phyloP scores from a whole-genome alignment of 495 filamentous ascomycete species.

The Aspergillus olivimuriae region DNA sequence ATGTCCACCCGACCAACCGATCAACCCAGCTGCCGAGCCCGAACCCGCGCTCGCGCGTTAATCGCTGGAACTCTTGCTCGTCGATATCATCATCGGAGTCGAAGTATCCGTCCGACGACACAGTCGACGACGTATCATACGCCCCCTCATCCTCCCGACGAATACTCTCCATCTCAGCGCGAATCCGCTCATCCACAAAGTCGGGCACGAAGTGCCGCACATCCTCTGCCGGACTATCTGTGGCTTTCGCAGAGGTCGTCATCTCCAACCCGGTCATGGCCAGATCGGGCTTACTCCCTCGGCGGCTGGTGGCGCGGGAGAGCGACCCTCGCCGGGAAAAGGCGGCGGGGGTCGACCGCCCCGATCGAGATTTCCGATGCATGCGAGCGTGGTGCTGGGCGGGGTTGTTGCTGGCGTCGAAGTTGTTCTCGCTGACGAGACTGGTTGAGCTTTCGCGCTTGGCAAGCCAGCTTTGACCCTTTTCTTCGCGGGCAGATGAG shows the following conservation, averaged over 20 bases:
- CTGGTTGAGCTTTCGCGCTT: constrained; percentile 68
- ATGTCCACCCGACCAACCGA: constrained; percentile 63
- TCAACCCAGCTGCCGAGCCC: constrained; percentile 74
- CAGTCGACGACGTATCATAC: no score
- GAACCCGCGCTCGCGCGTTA: constrained; percentile 51
- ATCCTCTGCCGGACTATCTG: constrained; percentile 10
- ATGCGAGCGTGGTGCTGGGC: not conserved
- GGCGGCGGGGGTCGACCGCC: constrained; percentile 30
- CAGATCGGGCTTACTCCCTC: constrained; percentile 30
- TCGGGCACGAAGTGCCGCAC: constrained; percentile 26
- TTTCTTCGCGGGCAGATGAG: constrained; percentile 65
- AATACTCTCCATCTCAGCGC: constrained; percentile 36
- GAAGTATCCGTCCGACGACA: constrained; percentile 9
- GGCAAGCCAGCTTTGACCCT: constrained; percentile 73
- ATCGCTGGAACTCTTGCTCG: constrained; percentile 37
- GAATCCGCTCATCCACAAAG: constrained; percentile 40
- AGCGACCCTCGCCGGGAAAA: constrained; percentile 25
- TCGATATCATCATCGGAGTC: constrained; percentile 38
- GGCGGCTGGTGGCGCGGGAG: constrained; percentile 28
- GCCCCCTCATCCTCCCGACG: constrained; percentile 14
- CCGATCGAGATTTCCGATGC: constrained; percentile 27
- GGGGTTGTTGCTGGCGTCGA: constrained; percentile 6
- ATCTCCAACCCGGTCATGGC: constrained; percentile 28
- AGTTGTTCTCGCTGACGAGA: constrained; percentile 46
- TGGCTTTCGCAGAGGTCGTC: constrained; percentile 1